Evolutionary conservation across 2,329 filamentous ascomycete species (phyloP), one percentile per base, ranked within the genome.

Genomic region (Paracamarosporium sp.): DNA sequence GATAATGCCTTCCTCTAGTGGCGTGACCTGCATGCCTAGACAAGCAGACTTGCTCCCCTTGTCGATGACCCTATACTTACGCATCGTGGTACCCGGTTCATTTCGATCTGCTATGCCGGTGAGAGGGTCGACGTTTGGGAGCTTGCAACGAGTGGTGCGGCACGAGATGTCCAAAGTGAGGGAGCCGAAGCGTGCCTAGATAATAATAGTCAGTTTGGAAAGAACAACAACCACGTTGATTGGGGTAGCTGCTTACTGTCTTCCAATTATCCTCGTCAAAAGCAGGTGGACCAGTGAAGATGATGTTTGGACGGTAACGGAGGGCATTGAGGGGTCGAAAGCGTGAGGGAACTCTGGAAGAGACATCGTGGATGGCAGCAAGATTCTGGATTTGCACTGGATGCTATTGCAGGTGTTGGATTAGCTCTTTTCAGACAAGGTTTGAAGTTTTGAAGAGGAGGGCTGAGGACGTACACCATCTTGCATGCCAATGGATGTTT

Each of bases 221-320:
- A 25, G 13, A 28, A 8, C 1, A 11, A 36, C 4, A n/a, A 4
- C 12, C 6, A n/a, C n/a, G 30, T n/a, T 5, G 8, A 8, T 4
- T n/a, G 22, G 2, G 12, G 4, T 6, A n/a, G 17, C 2, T 9
- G 15, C 48, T 17, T 41, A 51, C 81, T 27, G 78, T 80, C 60
- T 85, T 88, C 90, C 90, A 93, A 8, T 79, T 80, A 52, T 93
- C 90, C 73, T 93, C 90, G 17, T 86, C 84, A 66, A 90, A 92
- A 4, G 87, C 80, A 1, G 83, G 78, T 0, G 83, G 81, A 3
- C 89, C 88, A 4, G 86, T 85, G 48, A 91, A 76, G 63, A 91
- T 87, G 31, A 93, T 86, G 66, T 93, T 93, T 35, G 90, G 85
- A 24, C 90, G 84, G 75, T 91, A 93, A 12, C 88, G 83, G 15